Evolutionary conservation across 257 asterid genomes (phyloP).

Genomic region (Nicotiana paniculata): DNA sequence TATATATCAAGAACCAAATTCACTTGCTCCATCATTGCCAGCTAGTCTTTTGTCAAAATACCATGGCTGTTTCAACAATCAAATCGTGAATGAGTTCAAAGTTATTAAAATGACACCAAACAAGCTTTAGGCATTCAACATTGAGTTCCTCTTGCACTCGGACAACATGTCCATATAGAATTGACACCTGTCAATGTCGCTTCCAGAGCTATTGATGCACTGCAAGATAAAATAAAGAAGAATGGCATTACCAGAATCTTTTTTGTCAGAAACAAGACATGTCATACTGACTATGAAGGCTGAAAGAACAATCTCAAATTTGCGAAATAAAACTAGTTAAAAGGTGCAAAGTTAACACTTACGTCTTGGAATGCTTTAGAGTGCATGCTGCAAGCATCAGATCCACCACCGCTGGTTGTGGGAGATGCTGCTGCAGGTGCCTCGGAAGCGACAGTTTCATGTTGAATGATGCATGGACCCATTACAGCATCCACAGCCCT

Average conservation of each 20-base stretch:
- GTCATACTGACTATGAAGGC: too few relatives aligned
- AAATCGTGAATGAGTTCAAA: neutral
- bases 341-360: conserved; percentile 13
- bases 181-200: conserved; percentile 23
- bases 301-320: too few relatives aligned
- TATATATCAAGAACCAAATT: neutral
- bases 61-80: neutral
- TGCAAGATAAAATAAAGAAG: neutral
- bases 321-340: too few relatives aligned
- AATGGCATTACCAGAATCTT: neutral
- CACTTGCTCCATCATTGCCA: neutral
- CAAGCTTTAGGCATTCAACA: conserved; percentile 4
- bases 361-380: conserved; percentile 74
- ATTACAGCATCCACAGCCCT: conserved; percentile 67
- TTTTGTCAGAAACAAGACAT: neutral
- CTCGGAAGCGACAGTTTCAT: conserved; percentile 48
- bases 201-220: conserved; percentile 17
- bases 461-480: conserved; percentile 77
- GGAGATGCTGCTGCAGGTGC: conserved; percentile 38
- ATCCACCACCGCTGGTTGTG: conserved; percentile 30
- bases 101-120: neutral
- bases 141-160: conserved; percentile 22
- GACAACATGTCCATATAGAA: conserved; percentile 29
- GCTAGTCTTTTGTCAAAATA: neutral
- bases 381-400: conserved; percentile 57